A percentile compares a stretch with the other conserved stretches of the same genome.
Conservation (phyloP, 2,329 filamentous ascomycete species). For the Graphilbum sp. region DNA sequence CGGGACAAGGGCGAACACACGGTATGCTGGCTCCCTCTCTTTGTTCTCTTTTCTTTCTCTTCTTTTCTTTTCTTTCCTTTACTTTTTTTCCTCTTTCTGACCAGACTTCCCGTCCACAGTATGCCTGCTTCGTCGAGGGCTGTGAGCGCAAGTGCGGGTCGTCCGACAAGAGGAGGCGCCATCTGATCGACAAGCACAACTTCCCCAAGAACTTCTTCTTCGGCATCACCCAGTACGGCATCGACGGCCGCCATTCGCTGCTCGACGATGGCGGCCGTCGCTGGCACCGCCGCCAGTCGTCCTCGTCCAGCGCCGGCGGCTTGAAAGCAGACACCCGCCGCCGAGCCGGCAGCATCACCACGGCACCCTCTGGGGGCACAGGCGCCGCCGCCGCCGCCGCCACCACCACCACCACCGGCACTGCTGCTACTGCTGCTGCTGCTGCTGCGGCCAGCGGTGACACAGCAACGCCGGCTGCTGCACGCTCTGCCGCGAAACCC, state of each 20-base stretch:
- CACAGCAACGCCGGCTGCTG: too few relatives aligned
- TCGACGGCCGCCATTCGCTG: slow-evolving; percentile 70
- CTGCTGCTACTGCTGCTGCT: too few relatives aligned
- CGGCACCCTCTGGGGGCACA: too few relatives aligned
- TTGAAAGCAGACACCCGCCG: slow-evolving; percentile 12
- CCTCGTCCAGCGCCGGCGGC: slow-evolving; percentile 19
- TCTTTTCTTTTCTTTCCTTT: background rate
- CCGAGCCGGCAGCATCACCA: background rate
- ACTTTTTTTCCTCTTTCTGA: background rate
- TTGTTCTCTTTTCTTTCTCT: background rate
- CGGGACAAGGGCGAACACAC: slow-evolving; percentile 75
- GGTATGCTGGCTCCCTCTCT: slow-evolving; percentile 27
- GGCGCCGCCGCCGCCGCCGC: too few relatives aligned
- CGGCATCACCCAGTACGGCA: slow-evolving; percentile 71
- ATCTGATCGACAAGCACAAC: slow-evolving; percentile 87
- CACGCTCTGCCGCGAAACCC: background rate
- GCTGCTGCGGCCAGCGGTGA: too few relatives aligned
- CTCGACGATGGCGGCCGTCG: slow-evolving; percentile 36
- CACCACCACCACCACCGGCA: too few relatives aligned
- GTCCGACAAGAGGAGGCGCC: slow-evolving; percentile 67
- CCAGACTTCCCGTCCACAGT: slow-evolving; percentile 41
- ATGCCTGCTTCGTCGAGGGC: slow-evolving; percentile 74
- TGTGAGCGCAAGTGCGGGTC: slow-evolving; percentile 77
- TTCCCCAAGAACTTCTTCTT: slow-evolving; percentile 87
- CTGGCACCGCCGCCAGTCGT: slow-evolving; percentile 25